Evolutionary conservation across 108 stramenopile genomes (phyloP).

Genomic region (Asterionellopsis glacialis): DNA sequence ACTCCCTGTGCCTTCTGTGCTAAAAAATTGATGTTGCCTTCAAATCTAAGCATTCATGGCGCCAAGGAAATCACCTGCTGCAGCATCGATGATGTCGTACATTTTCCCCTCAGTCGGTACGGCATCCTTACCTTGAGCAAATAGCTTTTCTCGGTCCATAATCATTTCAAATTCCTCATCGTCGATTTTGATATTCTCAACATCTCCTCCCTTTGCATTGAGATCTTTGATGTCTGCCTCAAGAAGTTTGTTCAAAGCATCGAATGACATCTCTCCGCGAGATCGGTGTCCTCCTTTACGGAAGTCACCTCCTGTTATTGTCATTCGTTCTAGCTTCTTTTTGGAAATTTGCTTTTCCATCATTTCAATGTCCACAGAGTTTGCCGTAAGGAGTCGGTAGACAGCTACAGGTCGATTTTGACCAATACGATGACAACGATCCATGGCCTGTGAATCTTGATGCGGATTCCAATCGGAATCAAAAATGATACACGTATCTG

Average conservation of each 20-base stretch:
- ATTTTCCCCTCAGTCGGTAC: constrained; percentile 84
- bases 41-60: constrained; percentile 32
- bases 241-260: constrained; percentile 67
- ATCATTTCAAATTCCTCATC: constrained; percentile 88
- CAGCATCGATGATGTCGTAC: constrained; percentile 84
- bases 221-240: constrained; percentile 89
- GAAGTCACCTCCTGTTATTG: constrained; percentile 95
- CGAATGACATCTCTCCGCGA: constrained; percentile 68
- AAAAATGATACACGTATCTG: constrained; percentile 98
- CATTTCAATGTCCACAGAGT: constrained; percentile 98
- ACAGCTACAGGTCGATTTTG: constrained; percentile 92
- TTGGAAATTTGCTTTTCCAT: constrained; percentile 95
- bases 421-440: constrained; percentile 92
- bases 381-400: constrained; percentile 91
- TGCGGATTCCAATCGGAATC: constrained; percentile 99
- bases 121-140: constrained; percentile 57
- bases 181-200: constrained; percentile 69
- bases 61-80: constrained; percentile 61
- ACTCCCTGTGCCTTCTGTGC: background rate
- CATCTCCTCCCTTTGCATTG: constrained; percentile 58
- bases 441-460: constrained; percentile 90
- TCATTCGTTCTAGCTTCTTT: constrained; percentile 95
- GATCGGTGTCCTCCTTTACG: constrained; percentile 82
- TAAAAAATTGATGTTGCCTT: background rate
- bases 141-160: constrained; percentile 80